Base-by-base conservation (phyloP, 2,329 filamentous ascomycete genomes). In the Neonectria magnoliae region DNA sequence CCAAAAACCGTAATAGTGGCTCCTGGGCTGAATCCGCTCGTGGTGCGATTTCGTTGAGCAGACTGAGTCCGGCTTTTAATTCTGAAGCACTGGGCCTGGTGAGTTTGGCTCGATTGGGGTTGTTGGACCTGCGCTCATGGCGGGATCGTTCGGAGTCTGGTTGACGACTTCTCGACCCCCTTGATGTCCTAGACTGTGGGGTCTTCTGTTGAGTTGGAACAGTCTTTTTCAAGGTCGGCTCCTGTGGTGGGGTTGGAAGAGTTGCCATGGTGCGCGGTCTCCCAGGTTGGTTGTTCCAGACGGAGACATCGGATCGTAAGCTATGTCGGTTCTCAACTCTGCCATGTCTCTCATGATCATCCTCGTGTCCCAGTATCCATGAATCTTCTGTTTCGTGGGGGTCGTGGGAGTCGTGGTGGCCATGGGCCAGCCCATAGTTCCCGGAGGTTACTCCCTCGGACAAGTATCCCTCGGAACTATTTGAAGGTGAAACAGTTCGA, bases 271-370 rank as follows among this genome's bases (percentile, higher is more conserved):
- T 50, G 13, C 52, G 61, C 10, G 54, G 45, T 29, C 63, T 57
- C 11, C 68, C 68, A 20, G 56, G 60, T 38, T 69, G 59, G 44
- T 69, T 69, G 38, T 71, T 71, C 65, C 65, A 71, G 5, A 71
- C 67, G 29, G 68, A 71, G 14, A 71, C 65, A 13, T 71, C 68
- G 13, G 68, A 71, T 33, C 68, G 65, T n/a, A 69, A n/a, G 41
- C 68, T 71, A 14, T 63, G 57, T 10, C 66, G 59, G 11, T 69
- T 65, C 14, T 67, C 58, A 16, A 60, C 36, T 18, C 50, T 53
- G 5, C 60, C 45, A 27, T 45, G 44, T 14, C 50, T 57, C 20
- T 62, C 59, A 14, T 62, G 44, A 8, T 31, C 33, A n/a, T 62
- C 53, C 2, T 62, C 59, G 9, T 18, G 42, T 27, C 33, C 47